These are phyloP conservation scores for Casuarina cunninghamiana DNA, from an alignment of 306 rosid species.

Conservation along the genomic window DNA sequence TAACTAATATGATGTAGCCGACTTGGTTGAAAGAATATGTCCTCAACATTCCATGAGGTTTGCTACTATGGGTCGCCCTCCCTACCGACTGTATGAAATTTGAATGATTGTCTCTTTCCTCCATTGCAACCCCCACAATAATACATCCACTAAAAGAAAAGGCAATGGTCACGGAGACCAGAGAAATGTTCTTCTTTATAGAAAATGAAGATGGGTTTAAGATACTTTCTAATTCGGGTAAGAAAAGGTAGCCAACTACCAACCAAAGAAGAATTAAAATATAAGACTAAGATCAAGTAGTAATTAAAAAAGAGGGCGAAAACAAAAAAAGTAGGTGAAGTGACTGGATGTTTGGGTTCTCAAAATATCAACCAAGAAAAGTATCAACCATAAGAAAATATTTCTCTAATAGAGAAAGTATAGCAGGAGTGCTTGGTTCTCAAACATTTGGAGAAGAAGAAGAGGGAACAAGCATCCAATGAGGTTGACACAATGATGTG, in stretches of 20 bases:
- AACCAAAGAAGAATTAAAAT: no score
- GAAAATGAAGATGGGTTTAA: not conserved
- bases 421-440: not conserved
- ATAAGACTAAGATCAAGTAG: not conserved
- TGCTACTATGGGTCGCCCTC: not conserved
- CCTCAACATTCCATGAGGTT: not conserved
- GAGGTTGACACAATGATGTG: constrained; percentile 24
- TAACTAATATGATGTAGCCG: not conserved
- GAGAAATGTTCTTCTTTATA: not conserved
- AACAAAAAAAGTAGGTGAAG: not conserved
- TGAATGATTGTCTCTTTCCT: no score
- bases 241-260: not conserved
- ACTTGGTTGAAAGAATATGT: not conserved
- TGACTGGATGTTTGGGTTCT: not conserved
- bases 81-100: not conserved
- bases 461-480: constrained; percentile 26
- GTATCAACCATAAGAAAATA: not conserved
- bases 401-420: not conserved
- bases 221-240: constrained; percentile 4
- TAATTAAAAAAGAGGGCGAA: not conserved
- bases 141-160: no score
- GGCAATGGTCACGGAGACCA: no score
- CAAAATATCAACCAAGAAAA: no score
- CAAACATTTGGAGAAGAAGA: not conserved
- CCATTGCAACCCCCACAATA: no score